Conservation (phyloP, 2,329 filamentous ascomycete species). For the Aspergillus sp. region DNA sequence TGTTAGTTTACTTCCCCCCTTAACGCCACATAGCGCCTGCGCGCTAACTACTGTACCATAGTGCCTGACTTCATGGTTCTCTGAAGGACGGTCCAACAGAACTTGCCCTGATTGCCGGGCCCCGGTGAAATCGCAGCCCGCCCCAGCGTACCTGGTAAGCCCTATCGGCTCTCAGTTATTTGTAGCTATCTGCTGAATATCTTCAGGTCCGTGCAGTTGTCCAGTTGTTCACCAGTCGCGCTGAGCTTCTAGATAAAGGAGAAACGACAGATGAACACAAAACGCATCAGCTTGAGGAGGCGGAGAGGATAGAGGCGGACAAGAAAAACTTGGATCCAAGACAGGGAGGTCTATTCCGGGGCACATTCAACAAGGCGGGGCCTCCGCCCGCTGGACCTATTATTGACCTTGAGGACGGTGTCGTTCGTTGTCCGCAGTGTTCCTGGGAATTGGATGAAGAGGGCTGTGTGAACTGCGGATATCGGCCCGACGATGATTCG, state of each 20-base stretch:
- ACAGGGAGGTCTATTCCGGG: constrained; percentile 63
- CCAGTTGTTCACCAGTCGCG: constrained; percentile 59
- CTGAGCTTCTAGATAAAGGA: constrained; percentile 61
- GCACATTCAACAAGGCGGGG: constrained; percentile 50
- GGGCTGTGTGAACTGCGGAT: constrained; percentile 57
- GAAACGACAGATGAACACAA: constrained; percentile 64
- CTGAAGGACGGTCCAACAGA: constrained; percentile 56
- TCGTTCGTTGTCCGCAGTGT: constrained; percentile 63
- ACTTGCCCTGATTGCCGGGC: constrained; percentile 69
- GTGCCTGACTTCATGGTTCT: constrained; percentile 60
- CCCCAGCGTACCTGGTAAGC: constrained; percentile 63
- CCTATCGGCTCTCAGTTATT: not conserved
- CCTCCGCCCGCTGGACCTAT: constrained; percentile 41
- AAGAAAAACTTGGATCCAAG: constrained; percentile 52
- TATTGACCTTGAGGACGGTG: constrained; percentile 59
- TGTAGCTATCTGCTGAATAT: constrained; percentile 5
- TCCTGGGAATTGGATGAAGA: constrained; percentile 61
- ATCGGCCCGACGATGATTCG: constrained; percentile 47
- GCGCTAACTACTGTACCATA: constrained; percentile 33
- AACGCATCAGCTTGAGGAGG: constrained; percentile 59
- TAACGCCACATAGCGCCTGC: not conserved
- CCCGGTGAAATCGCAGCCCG: constrained; percentile 58
- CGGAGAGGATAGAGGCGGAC: constrained; percentile 59
- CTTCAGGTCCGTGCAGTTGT: constrained; percentile 63
- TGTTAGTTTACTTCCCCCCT: constrained; percentile 38